These are phyloP conservation scores for Daldinia bambusicola DNA, from an alignment of 495 filamentous ascomycete genomes.

Conservation along the genomic window DNA sequence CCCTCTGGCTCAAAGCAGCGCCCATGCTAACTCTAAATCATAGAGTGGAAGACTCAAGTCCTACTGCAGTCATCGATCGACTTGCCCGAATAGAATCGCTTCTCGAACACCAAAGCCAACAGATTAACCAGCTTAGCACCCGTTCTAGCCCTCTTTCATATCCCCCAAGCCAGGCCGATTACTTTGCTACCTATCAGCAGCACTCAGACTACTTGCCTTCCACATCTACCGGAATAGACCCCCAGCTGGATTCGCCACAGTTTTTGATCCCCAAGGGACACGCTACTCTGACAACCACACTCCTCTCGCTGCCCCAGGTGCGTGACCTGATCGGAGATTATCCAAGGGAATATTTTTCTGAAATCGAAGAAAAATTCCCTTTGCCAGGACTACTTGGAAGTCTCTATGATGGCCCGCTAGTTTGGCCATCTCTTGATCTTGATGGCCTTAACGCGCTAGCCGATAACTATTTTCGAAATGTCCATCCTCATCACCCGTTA, in stretches of 20 bases:
- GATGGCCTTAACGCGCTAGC: slow-evolving; percentile 39
- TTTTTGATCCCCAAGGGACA: slow-evolving; percentile 50
- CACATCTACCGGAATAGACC: slow-evolving; percentile 41
- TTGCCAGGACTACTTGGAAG: slow-evolving; percentile 43
- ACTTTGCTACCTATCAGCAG: slow-evolving; percentile 39
- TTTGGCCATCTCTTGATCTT: slow-evolving; percentile 46
- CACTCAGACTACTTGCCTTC: slow-evolving; percentile 42
- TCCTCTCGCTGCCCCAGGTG: slow-evolving; percentile 46
- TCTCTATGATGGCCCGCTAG: slow-evolving; percentile 37
- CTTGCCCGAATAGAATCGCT: slow-evolving; percentile 49
- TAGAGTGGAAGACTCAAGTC: slow-evolving; percentile 46
- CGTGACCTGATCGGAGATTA: slow-evolving; percentile 48
- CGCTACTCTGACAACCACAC: slow-evolving; percentile 45
- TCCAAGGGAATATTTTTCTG: slow-evolving; percentile 48
- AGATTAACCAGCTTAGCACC: slow-evolving; percentile 45
- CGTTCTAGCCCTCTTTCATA: slow-evolving; percentile 43
- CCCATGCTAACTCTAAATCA: slow-evolving; percentile 16
- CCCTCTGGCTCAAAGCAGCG: slow-evolving; percentile 1
- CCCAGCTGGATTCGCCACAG: slow-evolving; percentile 42
- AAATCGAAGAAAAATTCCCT: slow-evolving; percentile 47
- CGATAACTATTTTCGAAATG: slow-evolving; percentile 48
- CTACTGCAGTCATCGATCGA: slow-evolving; percentile 48
- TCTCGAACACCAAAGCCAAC: slow-evolving; percentile 50
- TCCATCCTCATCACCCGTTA: slow-evolving; percentile 50
- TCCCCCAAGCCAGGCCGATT: slow-evolving; percentile 45